A percentile compares a stretch with the other conserved stretches of the same genome.
These are phyloP conservation scores for Bolboschoenus planiculmis DNA, from an alignment of 176 grass and related monocot species.

Conservation along the genomic window DNA sequence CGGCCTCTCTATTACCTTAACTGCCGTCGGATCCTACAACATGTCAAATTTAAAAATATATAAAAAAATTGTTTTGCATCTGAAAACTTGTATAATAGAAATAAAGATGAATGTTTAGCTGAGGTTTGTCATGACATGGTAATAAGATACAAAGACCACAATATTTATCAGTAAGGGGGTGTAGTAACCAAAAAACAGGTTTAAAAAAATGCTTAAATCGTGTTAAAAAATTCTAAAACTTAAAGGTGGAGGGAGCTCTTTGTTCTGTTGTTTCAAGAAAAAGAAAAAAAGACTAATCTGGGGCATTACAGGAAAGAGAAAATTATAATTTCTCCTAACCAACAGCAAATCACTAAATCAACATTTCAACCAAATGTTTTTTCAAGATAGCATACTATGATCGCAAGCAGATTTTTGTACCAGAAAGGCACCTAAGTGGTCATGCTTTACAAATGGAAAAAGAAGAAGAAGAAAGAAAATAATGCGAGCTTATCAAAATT, in stretches of 20 bases:
- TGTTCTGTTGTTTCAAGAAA: background rate
- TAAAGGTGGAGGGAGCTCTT: background rate
- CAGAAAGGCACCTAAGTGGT: background rate
- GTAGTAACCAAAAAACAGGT: background rate
- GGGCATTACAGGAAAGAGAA: background rate
- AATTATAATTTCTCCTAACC: background rate
- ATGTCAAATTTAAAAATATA: background rate
- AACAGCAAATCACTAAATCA: background rate
- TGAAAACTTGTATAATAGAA: background rate
- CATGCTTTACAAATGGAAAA: background rate
- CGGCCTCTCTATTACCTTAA: slow-evolving; percentile 80
- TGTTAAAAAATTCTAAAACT: background rate
- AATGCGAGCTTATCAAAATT: background rate
- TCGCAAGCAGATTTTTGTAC: background rate
- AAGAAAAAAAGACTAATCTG: background rate
- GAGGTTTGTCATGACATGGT: background rate
- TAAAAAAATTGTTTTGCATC: background rate
- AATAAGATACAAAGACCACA: background rate
- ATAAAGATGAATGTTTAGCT: background rate
- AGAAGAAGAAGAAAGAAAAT: background rate
- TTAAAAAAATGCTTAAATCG: background rate
- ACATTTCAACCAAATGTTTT: background rate
- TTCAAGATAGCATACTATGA: background rate
- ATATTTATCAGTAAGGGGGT: background rate
- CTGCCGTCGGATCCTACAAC: slow-evolving; percentile 60